phyloP scores from a whole-genome alignment of 176 grass and related monocot genomes.

The Leersia perrieri region DNA sequence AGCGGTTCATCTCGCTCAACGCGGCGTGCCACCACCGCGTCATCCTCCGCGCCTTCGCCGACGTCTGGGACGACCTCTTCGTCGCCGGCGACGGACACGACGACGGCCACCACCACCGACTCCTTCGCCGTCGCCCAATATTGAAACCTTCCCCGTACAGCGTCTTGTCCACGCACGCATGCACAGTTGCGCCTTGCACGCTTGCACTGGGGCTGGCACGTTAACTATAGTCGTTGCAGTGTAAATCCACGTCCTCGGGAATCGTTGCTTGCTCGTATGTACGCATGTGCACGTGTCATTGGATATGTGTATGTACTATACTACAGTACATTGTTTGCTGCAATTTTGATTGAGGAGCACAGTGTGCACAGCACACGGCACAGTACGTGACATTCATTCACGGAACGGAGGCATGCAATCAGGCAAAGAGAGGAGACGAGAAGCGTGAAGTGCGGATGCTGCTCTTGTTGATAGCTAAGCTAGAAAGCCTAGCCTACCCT shows the following conservation, averaged over 20 bases:
- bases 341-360: not conserved
- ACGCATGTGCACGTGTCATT: not conserved
- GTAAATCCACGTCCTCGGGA: slow-evolving; percentile 18
- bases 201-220: slow-evolving; percentile 17
- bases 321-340: not conserved
- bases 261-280: not conserved
- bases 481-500: not conserved
- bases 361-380: not conserved
- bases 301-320: not conserved
- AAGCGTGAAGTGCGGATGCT: slow-evolving; percentile 8
- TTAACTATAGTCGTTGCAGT: slow-evolving; percentile 3
- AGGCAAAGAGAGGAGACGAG: not conserved
- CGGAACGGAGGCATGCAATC: no score
- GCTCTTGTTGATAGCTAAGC: slow-evolving; percentile 22
- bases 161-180: not conserved
- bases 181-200: not conserved
- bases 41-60: slow-evolving; percentile 80
- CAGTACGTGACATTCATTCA: no score
- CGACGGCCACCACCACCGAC: not conserved
- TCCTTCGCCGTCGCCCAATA: not conserved
- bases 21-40: slow-evolving; percentile 64
- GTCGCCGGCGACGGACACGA: slow-evolving; percentile 19
- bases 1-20: slow-evolving; percentile 85
- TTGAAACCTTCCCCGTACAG: not conserved
- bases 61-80: slow-evolving; percentile 92